phyloP scores from a whole-genome alignment of 768 basidiomycete species.

The Suillus variegatus region DNA sequence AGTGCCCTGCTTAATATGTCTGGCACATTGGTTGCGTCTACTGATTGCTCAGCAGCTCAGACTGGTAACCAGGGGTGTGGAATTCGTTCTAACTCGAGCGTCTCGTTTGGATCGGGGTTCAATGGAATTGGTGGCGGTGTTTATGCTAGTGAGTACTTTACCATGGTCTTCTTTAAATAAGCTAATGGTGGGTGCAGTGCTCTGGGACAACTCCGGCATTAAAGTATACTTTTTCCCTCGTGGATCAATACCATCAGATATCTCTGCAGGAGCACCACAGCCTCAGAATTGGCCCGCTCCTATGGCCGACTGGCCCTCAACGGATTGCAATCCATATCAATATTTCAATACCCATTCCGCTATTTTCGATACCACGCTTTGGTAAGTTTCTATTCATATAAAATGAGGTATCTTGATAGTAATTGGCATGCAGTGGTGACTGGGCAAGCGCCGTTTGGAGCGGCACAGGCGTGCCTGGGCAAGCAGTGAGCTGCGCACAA shows the following conservation, averaged over 20 bases:
- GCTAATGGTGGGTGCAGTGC: slow-evolving; percentile 45
- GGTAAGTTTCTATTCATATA: slow-evolving; percentile 41
- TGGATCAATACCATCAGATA: slow-evolving; percentile 72
- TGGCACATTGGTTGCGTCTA: slow-evolving; percentile 66
- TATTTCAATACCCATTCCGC: slow-evolving; percentile 78
- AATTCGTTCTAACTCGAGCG: slow-evolving; percentile 55
- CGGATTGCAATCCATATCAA: slow-evolving; percentile 70
- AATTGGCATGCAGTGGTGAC: slow-evolving; percentile 59
- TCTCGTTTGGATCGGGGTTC: slow-evolving; percentile 84
- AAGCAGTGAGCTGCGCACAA: slow-evolving; percentile 82
- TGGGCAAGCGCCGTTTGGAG: slow-evolving; percentile 89
- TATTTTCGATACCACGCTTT: slow-evolving; percentile 87
- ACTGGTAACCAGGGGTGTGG: slow-evolving; percentile 85
- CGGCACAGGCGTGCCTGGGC: slow-evolving; percentile 73
- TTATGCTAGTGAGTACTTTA: slow-evolving; percentile 72
- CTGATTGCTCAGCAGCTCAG: slow-evolving; percentile 69
- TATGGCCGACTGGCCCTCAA: slow-evolving; percentile 77
- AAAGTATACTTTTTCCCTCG: slow-evolving; percentile 83
- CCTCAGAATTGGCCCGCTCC: slow-evolving; percentile 79
- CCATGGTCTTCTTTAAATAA: slow-evolving; percentile 12
- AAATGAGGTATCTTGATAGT: neutral
- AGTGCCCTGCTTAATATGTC: slow-evolving; percentile 53
- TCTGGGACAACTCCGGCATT: slow-evolving; percentile 77
- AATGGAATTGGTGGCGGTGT: slow-evolving; percentile 86
- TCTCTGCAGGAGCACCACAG: slow-evolving; percentile 68